Evolutionary conservation across 306 rosid genomes (phyloP).

Genomic region (Myrica gale): DNA sequence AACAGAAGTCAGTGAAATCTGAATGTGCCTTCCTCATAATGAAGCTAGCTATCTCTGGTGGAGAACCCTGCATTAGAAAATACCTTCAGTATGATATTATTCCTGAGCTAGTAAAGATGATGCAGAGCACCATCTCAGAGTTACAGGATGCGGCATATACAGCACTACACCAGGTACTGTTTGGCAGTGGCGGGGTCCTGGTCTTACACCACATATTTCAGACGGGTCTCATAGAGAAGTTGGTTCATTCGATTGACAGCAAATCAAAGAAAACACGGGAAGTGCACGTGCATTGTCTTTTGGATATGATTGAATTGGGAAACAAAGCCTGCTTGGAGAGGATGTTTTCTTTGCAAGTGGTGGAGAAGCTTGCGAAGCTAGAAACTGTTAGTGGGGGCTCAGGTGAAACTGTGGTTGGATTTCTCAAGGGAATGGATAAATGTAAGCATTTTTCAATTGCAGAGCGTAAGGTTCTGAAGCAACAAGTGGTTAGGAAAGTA

Average conservation of each 20-base stretch:
- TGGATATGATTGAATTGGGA: slow-evolving; percentile 35
- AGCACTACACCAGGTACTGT: slow-evolving; percentile 32
- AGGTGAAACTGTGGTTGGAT: slow-evolving; percentile 19
- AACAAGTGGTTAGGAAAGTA: slow-evolving; percentile 31
- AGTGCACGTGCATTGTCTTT: slow-evolving; percentile 25
- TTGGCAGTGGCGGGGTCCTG: slow-evolving; percentile 28
- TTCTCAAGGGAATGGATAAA: slow-evolving; percentile 35
- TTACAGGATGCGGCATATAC: slow-evolving; percentile 28
- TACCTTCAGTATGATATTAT: slow-evolving; percentile 29
- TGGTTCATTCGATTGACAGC: slow-evolving; percentile 33
- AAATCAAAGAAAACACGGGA: slow-evolving; percentile 28
- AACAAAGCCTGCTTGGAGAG: slow-evolving; percentile 30
- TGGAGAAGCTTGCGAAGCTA: slow-evolving; percentile 34
- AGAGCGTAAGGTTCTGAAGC: slow-evolving; percentile 35
- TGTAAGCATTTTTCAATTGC: slow-evolving; percentile 31
- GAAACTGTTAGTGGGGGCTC: slow-evolving; percentile 20
- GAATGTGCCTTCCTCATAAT: slow-evolving; percentile 24
- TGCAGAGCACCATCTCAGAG: slow-evolving; percentile 21
- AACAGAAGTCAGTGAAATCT: slow-evolving; percentile 12
- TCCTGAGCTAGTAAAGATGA: slow-evolving; percentile 33
- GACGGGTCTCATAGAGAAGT: slow-evolving; percentile 32
- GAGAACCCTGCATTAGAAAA: slow-evolving; percentile 30
- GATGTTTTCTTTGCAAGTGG: slow-evolving; percentile 31
- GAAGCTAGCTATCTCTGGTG: slow-evolving; percentile 36
- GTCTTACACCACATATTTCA: slow-evolving; percentile 21